Base-by-base conservation (phyloP, 2,329 filamentous ascomycete genomes). In the Nemania sp. region DNA sequence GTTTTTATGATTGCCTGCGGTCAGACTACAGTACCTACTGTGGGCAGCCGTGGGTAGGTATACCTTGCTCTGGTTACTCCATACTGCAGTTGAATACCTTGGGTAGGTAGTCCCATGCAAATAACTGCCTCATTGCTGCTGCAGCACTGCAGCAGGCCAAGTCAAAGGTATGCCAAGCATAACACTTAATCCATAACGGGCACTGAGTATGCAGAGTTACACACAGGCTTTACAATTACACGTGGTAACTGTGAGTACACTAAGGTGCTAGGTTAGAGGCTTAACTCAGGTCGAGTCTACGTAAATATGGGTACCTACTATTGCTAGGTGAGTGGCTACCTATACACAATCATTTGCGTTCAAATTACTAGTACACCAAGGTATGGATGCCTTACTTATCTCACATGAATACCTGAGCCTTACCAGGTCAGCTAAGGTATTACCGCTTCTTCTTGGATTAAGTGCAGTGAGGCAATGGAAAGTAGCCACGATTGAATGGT, bases 401-500 rank as follows among this genome's bases (percentile, higher is more conserved):
- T 45, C 18, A 45, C 18, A 45, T 45, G 11, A 45, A 18, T n/a
- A 45, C 15, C 41, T 41, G 38, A 41, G 18, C 38, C 38, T 15
- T 41, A 7, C 5, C 3, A 8, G 11, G 32, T 5, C 32, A 35
- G 10, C 10, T 45, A 45, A 45, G 41, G 41, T 45, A 45, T 45
- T 45, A 45, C 41, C 41, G 41, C 41, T 45, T 45, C 18, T 45
- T 45, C 15, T 35, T 32, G 22, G 7, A 35, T 1, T 22, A 35
- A 20, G 13, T 29, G 18, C 18, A 38, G 38, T 41, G 38, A 65
- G 55, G 58, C 63, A 69, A 66, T 69, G 35, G n/a, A 4, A 53
- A n/a, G 43, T 43, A 29, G 63, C 67, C 67, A 69, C 67, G 60
- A 67, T 57, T 41, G 22, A 61, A 55, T 62, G 26, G 57, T 56